Percentiles rank a stretch among this genome's conserved stretches.
phyloP scores from a whole-genome alignment of 1,284 basidiomycete genomes.

The Microstroma glucosiphilum region DNA sequence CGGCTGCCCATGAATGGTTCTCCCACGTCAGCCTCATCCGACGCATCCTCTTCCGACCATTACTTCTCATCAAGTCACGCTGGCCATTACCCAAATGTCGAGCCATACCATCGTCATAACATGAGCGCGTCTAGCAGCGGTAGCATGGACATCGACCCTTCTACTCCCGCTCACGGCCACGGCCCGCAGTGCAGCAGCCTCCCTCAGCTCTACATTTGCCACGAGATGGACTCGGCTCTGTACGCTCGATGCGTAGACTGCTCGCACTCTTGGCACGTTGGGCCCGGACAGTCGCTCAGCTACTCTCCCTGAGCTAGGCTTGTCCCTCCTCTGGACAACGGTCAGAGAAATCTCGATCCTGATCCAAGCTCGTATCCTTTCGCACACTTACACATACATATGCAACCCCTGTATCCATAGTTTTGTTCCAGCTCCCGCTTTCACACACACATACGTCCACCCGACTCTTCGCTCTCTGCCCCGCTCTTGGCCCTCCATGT shows the following conservation, averaged over 20 bases:
- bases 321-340: too few species aligned
- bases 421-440: too few species aligned
- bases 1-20: not conserved
- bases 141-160: conserved; percentile 4
- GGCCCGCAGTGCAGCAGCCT: conserved; percentile 1
- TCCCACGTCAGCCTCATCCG: not conserved
- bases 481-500: too few species aligned
- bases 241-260: not conserved
- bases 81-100: conserved; percentile 4
- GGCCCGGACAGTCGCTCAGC: conserved; percentile 2
- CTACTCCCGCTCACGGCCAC: not conserved
- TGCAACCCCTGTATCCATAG: too few species aligned
- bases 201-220: conserved; percentile 6
- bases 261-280: not conserved
- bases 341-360: too few species aligned
- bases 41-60: not conserved
- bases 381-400: too few species aligned
- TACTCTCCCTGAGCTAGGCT: not conserved
- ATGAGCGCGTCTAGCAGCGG: not conserved
- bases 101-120: not conserved
- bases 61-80: not conserved
- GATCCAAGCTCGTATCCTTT: too few species aligned
- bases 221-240: not conserved
- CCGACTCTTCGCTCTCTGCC: too few species aligned
- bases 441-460: too few species aligned